phyloP scores from a whole-genome alignment of 768 basidiomycete species.

The Lactarius sp. region DNA sequence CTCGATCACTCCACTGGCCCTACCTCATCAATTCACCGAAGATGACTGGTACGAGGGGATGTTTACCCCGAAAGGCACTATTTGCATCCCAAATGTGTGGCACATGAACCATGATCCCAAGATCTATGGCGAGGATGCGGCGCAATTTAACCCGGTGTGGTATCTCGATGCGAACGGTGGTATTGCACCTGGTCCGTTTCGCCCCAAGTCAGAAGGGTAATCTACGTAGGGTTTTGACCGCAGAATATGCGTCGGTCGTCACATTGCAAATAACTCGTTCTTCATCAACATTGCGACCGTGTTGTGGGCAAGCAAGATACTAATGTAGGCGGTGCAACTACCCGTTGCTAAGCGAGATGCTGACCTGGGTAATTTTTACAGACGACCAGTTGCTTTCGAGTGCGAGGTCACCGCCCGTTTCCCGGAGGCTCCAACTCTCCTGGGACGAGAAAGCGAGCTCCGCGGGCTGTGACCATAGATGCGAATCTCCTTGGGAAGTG shows the following conservation, averaged over 20 bases:
- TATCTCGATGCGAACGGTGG: background rate
- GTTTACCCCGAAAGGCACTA: background rate
- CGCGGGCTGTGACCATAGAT: no score
- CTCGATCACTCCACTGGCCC: background rate
- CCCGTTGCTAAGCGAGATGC: background rate
- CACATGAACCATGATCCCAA: background rate
- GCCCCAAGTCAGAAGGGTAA: slow-evolving; percentile 30
- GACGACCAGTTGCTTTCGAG: slow-evolving; percentile 13
- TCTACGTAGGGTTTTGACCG: slow-evolving; percentile 31
- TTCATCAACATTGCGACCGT: slow-evolving; percentile 33
- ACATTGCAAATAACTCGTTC: slow-evolving; percentile 28
- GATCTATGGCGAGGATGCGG: background rate
- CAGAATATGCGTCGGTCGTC: slow-evolving; percentile 7
- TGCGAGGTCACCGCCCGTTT: slow-evolving; percentile 11
- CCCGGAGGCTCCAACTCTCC: background rate
- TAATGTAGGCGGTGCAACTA: background rate
- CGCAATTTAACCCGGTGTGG: background rate
- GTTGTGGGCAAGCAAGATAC: slow-evolving; percentile 27
- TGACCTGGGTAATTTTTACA: background rate
- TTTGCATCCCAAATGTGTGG: background rate
- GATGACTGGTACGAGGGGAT: no score
- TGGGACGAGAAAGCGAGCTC: no score
- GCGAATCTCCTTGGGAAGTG: no score
- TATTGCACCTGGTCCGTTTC: slow-evolving; percentile 12
- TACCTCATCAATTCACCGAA: no score